Evolutionary conservation across 306 rosid species (phyloP), one percentile per base, ranked within the genome.

Genomic region (Quercus robur): DNA sequence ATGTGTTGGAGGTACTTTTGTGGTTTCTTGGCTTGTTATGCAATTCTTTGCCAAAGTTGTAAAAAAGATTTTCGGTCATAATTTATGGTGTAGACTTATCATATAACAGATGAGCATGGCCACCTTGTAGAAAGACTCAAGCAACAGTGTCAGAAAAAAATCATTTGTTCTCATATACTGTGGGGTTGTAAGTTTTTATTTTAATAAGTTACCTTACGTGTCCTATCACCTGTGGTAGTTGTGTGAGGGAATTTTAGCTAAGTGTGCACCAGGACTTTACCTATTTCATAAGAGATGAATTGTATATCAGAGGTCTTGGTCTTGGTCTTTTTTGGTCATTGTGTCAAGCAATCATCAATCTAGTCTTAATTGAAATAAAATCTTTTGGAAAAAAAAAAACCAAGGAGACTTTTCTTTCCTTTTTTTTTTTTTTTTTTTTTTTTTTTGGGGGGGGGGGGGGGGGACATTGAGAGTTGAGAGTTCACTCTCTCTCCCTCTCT

Each of bases 1-100:
- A 95, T 83, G 99, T 95, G 69, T 87, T 93, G 82, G 99, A 94
- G 99, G 99, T 93, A 84, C 76, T 78, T 35, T 55, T 73, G 14
- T 70, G 56, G 44, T 80, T 75, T 71, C 52, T 55, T 63, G 25
- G 20, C 26, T 23, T 5, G 26, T 82, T 57, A 26, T 76, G 77
- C 52, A 75, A 67, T 61, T 63, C 70, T 63, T 26, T 25, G 14
- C 38, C 5, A 59, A 44, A 26, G 55, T 77, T 57, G 46, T 55
- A 54, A 7, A 38, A 38, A 38, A 38, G 44, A 38, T 38, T 61
- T 4, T 26, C 19, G 26, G 41, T 63, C 18, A 63, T 28, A 63
- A 63, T 63, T 13, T 28, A 26, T 28, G 41, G 28, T 10, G 2
- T 26, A 14, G 41, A 28, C 9, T 28, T 38, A 28, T 63, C 41